Evolutionary conservation across 129 eudicot species (phyloP), one percentile per base, ranked within the genome.

Genomic region (Escallonia rubra): DNA sequence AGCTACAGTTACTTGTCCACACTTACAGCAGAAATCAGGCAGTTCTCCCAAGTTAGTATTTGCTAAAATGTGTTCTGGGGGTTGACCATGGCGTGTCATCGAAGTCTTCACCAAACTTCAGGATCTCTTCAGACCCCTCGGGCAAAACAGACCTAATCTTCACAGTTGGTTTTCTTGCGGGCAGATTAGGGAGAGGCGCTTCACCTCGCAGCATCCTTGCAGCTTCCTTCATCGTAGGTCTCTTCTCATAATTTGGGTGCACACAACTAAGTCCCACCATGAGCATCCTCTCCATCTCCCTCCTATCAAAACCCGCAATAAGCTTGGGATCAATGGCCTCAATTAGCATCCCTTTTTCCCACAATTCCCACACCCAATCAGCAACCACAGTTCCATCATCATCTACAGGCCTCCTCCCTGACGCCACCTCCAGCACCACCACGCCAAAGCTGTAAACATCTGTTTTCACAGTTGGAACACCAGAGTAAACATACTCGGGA

Each of bases 401-500:
- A 43, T 84, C 81, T 63, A 81, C 88, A 9, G 88, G 77, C 61
- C 65, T 66, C 63, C 85, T 77, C 57, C 95, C 90, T 0, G 87
- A 38, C 0, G 83, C 75, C 65, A 81, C 88, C 60, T 87, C 90
- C 50, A 87, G 61, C 4, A 87, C 80, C 83, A 87, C 87, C 48
- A 81, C 85, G 1, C 95, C 95, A 7, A 81, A 87, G 70, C 90
- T 77, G 48, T 78, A 87, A 5, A 84, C 90, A 41, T 87, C 95
- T 0, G 90, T 75, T 56, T 87, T 84, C 72, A 71, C 88, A 1
- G 90, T 84, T 15, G 86, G 83, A 3, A 81, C 76, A 1, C 95
- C 80, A 2, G 87, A 60, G 52, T 76, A 78, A 8, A 76, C 85
- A 43, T 81, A 83, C 47, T 87, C 95, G 0, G 90, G 95, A 0